Percentiles rank a stretch among this genome's conserved stretches.
phyloP scores from a whole-genome alignment of 345 rosid genomes.

The Salix viminalis region DNA sequence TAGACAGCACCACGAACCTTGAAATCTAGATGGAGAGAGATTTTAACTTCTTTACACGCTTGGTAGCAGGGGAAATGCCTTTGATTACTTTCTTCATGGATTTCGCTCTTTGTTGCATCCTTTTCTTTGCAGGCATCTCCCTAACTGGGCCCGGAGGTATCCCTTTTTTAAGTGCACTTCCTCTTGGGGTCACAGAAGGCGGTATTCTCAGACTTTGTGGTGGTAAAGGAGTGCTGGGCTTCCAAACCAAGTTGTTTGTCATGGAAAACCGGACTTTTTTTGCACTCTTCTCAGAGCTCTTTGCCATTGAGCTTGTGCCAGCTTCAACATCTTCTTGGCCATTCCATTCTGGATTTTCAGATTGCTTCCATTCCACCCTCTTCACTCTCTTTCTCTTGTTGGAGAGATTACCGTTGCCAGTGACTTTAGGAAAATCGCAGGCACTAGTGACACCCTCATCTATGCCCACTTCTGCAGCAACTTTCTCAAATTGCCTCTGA shows the following conservation, averaged over 20 bases:
- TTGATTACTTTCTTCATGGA: constrained; percentile 43
- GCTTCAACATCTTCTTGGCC: constrained; percentile 37
- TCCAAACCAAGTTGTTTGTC: constrained; percentile 93
- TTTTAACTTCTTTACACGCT: constrained; percentile 52
- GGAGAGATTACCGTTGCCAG: constrained; percentile 27
- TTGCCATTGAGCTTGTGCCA: constrained; percentile 22
- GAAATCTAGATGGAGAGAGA: constrained; percentile 27
- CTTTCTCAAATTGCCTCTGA: constrained; percentile 82
- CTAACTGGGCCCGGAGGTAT: constrained; percentile 80
- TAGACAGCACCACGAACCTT: neutral
- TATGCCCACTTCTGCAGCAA: constrained; percentile 64
- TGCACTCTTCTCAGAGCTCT: constrained; percentile 55
- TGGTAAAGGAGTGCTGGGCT: constrained; percentile 90
- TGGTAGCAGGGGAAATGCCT: constrained; percentile 37
- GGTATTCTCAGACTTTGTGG: constrained; percentile 89
- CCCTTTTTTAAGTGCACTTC: constrained; percentile 96
- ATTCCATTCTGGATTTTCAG: constrained; percentile 26
- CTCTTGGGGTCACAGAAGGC: constrained; percentile 89
- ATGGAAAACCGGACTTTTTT: constrained; percentile 90
- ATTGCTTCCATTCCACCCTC: constrained; percentile 19
- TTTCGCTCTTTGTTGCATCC: constrained; percentile 50
- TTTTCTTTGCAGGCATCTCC: constrained; percentile 53
- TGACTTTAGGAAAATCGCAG: constrained; percentile 36
- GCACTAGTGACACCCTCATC: constrained; percentile 36
- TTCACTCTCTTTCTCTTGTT: constrained; percentile 81